phyloP scores from a whole-genome alignment of 352 stramenopile species.

The Globisporangium alternatum region DNA sequence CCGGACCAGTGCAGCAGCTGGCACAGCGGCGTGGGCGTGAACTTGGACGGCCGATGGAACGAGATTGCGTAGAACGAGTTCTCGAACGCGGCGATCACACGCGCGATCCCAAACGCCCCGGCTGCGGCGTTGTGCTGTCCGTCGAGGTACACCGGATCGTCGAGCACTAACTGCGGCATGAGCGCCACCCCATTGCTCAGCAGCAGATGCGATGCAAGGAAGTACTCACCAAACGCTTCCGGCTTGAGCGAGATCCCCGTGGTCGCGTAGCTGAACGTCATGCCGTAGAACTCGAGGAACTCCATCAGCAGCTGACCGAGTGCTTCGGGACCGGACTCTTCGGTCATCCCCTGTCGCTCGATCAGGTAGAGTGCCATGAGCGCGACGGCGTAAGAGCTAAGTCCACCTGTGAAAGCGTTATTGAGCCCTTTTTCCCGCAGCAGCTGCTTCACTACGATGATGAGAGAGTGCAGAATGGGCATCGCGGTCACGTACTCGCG shows the following conservation, averaged over 20 bases:
- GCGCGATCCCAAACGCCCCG: conserved; percentile 71
- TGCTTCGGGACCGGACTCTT: conserved; percentile 26
- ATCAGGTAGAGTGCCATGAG: conserved; percentile 84
- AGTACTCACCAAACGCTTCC: conserved; percentile 79
- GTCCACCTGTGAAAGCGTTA: conserved; percentile 84
- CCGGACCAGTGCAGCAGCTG: conserved; percentile 81
- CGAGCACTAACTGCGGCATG: conserved; percentile 81
- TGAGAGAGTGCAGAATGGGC: conserved; percentile 69
- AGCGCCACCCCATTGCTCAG: conserved; percentile 34
- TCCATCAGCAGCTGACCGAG: conserved; percentile 76
- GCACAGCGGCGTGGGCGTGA: conserved; percentile 74
- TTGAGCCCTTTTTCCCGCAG: conserved; percentile 87
- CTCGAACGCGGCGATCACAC: conserved; percentile 76
- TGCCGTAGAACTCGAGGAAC: conserved; percentile 90
- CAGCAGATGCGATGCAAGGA: conserved; percentile 43
- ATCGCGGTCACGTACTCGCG: conserved; percentile 66
- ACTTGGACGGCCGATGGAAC: conserved; percentile 72
- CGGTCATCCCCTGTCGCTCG: conserved; percentile 38
- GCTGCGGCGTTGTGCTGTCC: conserved; percentile 79
- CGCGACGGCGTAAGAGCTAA: conserved; percentile 87
- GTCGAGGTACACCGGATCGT: conserved; percentile 76
- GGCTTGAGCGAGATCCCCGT: conserved; percentile 82
- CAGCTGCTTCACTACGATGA: conserved; percentile 86
- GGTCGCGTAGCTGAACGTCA: conserved; percentile 71
- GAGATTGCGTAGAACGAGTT: conserved; percentile 76